These are phyloP conservation scores for Stenocarpella maydis DNA, from an alignment of 2,329 filamentous ascomycete genomes.

Conservation along the genomic window DNA sequence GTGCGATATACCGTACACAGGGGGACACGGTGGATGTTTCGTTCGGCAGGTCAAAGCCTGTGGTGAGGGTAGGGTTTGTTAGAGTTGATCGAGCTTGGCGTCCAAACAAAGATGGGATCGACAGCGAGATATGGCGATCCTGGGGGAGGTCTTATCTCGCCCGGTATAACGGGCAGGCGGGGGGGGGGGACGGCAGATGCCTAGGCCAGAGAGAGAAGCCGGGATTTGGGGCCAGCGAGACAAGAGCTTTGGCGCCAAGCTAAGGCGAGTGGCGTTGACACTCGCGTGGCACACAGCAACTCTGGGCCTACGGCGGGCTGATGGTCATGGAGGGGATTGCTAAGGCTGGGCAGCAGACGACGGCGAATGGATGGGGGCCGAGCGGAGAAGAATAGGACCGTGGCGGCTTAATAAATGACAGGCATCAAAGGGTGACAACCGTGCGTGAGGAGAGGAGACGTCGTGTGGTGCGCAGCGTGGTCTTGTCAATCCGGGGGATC, in stretches of 20 bases:
- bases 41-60: constrained; percentile 22
- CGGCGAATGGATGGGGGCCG: neutral
- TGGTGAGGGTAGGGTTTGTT: constrained; percentile 21
- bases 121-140: constrained; percentile 26
- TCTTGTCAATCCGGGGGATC: constrained; percentile 13
- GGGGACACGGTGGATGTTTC: constrained; percentile 9
- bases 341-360: constrained; percentile 3
- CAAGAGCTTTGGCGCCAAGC: constrained; percentile 15
- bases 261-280: constrained; percentile 15
- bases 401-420: constrained; percentile 26
- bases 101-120: constrained; percentile 33
- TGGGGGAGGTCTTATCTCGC: constrained; percentile 26
- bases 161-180: constrained; percentile 23
- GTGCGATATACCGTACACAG: constrained; percentile 4
- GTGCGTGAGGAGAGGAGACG: constrained; percentile 24
- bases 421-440: constrained; percentile 3
- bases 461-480: neutral
- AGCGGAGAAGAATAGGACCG: constrained; percentile 18
- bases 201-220: no score
- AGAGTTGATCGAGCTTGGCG: constrained; percentile 31
- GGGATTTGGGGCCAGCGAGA: neutral
- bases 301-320: neutral
- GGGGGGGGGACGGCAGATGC: constrained; percentile 17
- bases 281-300: neutral
- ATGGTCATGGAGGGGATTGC: neutral